Base-by-base conservation (phyloP, 331 rosid genomes). In the Malus hybrid region DNA sequence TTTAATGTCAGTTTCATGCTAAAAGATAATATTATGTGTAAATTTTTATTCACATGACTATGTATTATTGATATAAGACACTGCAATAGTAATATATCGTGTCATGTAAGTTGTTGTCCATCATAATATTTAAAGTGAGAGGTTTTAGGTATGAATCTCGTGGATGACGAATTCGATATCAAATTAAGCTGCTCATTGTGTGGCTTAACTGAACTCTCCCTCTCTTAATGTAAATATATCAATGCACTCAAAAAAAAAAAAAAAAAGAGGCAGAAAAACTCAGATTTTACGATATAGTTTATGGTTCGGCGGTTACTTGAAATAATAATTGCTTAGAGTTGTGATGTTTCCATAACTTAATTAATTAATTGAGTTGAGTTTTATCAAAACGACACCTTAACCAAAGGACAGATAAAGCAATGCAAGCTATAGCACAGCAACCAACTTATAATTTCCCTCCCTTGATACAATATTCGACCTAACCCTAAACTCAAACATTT, bases 331-430 rank as follows among this genome's bases (percentile, higher is more conserved):
- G 79, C 75, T 77, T 29, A 64, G 72, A 77, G 24, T n/a, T 66
- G 20, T 28, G 75, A 64, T 28, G 78, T 63, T 15, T 24, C 55
- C 9, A 24, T 34, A 4, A 14, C 10, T 8, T 36, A 14, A 7
- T 68, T 67, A 39, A 2, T 20, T 39, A 5, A 12, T 22, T 20
- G 42, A 46, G 83, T 81, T 73, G 76, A 56, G 89, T 71, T 83
- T 78, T 75, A 70, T 79, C 93, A 83, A 82, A 88, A 83, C 75
- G 91, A 90, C 93, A 66, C 80, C 67, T 80, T 70, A 88, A 79
- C 90, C 66, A 76, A 65, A 79, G 64, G 69, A 13, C 15, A 16
- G 33, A 73, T 39, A 39, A 39, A 39, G 46, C 46, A 39, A 39
- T 39, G 46, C 46, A 39, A 39, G 46, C 56, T 77, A 79, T 33